These are phyloP conservation scores for Rhodotorula toruloides DNA, from an alignment of 768 basidiomycete species.

Conservation along the genomic window DNA sequence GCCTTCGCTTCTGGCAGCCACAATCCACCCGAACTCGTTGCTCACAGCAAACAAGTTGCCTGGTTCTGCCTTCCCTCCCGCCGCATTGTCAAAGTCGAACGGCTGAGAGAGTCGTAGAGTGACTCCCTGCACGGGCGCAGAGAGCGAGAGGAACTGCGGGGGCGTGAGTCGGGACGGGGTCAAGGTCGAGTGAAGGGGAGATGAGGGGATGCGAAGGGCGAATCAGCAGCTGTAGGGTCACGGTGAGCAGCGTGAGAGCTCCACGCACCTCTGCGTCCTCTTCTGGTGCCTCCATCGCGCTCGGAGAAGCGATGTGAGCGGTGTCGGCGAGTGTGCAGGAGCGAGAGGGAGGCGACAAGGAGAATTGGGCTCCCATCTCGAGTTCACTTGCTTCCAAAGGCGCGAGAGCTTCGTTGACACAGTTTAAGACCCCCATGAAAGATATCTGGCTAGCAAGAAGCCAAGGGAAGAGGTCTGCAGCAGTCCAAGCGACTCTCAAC, in stretches of 20 bases:
- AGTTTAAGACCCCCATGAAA: too few species aligned
- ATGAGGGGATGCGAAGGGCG: not conserved
- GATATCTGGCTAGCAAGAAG: too few species aligned
- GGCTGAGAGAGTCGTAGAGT: slow-evolving; percentile 4
- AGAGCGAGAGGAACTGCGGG: slow-evolving; percentile 32
- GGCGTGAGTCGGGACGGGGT: not conserved
- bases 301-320: too few species aligned
- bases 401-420: too few species aligned
- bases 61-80: slow-evolving; percentile 3
- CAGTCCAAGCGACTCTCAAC: too few species aligned
- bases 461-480: too few species aligned
- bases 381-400: too few species aligned
- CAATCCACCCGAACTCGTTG: slow-evolving; percentile 33
- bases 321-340: too few species aligned
- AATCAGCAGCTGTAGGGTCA: not conserved
- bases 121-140: slow-evolving; percentile 24
- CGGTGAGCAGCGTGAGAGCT: not conserved
- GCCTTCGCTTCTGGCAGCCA: not conserved
- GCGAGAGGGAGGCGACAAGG: too few species aligned
- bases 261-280: slow-evolving; percentile 18
- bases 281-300: slow-evolving; percentile 30
- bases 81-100: not conserved
- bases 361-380: too few species aligned
- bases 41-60: slow-evolving; percentile 27
- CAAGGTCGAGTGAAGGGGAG: not conserved